Conservation (phyloP, 176 grass and related monocot species). For the Urochloa ruziziensis region DNA sequence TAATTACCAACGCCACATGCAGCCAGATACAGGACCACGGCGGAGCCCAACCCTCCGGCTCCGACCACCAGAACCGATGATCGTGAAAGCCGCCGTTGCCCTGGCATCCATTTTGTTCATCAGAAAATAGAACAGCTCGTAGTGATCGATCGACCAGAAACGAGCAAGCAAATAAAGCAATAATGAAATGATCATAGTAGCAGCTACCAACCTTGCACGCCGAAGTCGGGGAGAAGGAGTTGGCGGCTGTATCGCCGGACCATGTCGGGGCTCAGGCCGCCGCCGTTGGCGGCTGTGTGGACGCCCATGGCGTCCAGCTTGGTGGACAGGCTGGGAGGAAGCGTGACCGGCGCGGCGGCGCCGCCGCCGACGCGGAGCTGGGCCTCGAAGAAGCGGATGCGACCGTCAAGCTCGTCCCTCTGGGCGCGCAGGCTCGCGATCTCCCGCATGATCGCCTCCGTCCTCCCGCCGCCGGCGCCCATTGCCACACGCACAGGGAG, state of each 20-base stretch:
- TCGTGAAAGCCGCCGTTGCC: neutral
- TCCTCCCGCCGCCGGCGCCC: neutral
- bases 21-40: neutral
- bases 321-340: neutral
- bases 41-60: neutral
- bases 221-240: neutral
- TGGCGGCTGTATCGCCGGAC: neutral
- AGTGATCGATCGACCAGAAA: neutral
- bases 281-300: neutral
- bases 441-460: slow-evolving; percentile 34
- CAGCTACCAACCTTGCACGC: neutral
- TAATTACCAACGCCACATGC: slow-evolving; percentile 76
- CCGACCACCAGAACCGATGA: neutral
- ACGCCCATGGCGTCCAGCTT: neutral
- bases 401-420: slow-evolving; percentile 46
- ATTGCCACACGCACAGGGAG: neutral
- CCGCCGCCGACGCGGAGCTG: slow-evolving; percentile 16
- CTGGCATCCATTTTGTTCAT: neutral
- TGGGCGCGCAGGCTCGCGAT: slow-evolving; percentile 45
- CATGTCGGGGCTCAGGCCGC: neutral
- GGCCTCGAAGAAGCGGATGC: slow-evolving; percentile 49
- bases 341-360: neutral
- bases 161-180: too few relatives aligned
- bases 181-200: too few relatives aligned
- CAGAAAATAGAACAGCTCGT: too few relatives aligned